A percentile compares a stretch with the other conserved stretches of the same genome.
Evolutionary conservation across 2,329 filamentous ascomycete genomes (phyloP).

Genomic region (Neophaeococcomyces mojaviensis): DNA sequence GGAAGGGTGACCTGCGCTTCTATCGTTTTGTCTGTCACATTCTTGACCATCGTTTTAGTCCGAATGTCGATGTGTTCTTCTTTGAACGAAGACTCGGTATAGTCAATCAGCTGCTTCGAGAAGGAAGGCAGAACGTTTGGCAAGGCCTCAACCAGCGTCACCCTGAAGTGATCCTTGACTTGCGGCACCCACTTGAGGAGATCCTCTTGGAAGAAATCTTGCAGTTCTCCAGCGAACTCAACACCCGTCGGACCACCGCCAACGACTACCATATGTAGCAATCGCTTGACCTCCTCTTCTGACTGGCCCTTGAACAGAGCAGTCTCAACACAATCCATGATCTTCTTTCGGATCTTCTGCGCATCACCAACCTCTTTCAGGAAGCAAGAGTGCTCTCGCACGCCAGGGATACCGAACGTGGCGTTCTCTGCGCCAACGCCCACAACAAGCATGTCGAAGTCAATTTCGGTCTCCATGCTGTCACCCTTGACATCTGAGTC

Average conservation of each 20-base stretch:
- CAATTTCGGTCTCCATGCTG: conserved; percentile 74
- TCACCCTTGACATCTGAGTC: conserved; percentile 87
- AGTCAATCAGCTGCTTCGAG: conserved; percentile 98
- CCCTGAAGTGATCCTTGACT: conserved; percentile 89
- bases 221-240: conserved; percentile 95
- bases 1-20: conserved; percentile 78
- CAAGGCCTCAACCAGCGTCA: conserved; percentile 93
- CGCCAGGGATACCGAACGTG: conserved; percentile 94
- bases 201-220: conserved; percentile 98
- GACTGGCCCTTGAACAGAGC: conserved; percentile 96
- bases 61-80: conserved; percentile 97
- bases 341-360: conserved; percentile 92
- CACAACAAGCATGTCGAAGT: conserved; percentile 96
- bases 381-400: conserved; percentile 93
- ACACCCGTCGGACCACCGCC: conserved; percentile 94
- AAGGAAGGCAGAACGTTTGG: conserved; percentile 97
- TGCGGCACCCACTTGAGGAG: conserved; percentile 97
- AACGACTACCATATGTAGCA: conserved; percentile 96
- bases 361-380: conserved; percentile 97
- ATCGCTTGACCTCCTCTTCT: conserved; percentile 78
- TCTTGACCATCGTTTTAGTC: conserved; percentile 99
- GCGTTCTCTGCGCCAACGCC: conserved; percentile 97
- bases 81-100: conserved; percentile 98
- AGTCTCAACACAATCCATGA: conserved; percentile 99
- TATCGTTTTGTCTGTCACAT: conserved; percentile 84